Evolutionary conservation across 768 basidiomycete species (phyloP).

Genomic region (Termitomyces sp.): DNA sequence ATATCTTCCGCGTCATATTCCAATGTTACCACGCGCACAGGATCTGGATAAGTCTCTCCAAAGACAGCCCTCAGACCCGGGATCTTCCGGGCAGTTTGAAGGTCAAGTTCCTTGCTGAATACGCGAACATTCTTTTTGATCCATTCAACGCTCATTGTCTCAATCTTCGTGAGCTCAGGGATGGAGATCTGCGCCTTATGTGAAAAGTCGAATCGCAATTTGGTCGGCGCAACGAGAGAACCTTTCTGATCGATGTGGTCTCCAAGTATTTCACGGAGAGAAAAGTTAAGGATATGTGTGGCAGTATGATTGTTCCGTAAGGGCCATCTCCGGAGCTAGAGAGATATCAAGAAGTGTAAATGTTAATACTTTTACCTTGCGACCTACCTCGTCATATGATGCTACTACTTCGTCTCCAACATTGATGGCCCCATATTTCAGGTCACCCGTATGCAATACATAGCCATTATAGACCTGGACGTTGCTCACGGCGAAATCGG

Average conservation of each 20-base stretch:
- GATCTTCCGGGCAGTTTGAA: conserved; percentile 77
- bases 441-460: conserved; percentile 84
- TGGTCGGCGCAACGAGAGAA: conserved; percentile 91
- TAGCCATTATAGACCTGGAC: conserved; percentile 96
- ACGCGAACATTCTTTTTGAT: conserved; percentile 86
- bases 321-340: conserved; percentile 86
- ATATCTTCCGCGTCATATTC: conserved; percentile 89
- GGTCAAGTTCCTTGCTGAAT: conserved; percentile 78
- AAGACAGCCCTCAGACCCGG: conserved; percentile 96
- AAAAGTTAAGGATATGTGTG: conserved; percentile 96
- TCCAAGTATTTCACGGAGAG: conserved; percentile 87
- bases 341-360: neutral
- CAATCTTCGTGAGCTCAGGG: conserved; percentile 77
- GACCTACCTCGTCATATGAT: conserved; percentile 83
- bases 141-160: conserved; percentile 82
- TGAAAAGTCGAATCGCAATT: conserved; percentile 97
- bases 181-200: conserved; percentile 86
- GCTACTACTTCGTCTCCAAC: conserved; percentile 81
- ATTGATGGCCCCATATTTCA: conserved; percentile 82
- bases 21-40: conserved; percentile 90
- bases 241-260: conserved; percentile 99
- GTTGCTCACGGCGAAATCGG: conserved; percentile 91
- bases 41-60: conserved; percentile 96
- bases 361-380: neutral
- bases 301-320: conserved; percentile 97